Evolutionary conservation across 352 stramenopile genomes (phyloP).

Genomic region (Phytophthora melonis): DNA sequence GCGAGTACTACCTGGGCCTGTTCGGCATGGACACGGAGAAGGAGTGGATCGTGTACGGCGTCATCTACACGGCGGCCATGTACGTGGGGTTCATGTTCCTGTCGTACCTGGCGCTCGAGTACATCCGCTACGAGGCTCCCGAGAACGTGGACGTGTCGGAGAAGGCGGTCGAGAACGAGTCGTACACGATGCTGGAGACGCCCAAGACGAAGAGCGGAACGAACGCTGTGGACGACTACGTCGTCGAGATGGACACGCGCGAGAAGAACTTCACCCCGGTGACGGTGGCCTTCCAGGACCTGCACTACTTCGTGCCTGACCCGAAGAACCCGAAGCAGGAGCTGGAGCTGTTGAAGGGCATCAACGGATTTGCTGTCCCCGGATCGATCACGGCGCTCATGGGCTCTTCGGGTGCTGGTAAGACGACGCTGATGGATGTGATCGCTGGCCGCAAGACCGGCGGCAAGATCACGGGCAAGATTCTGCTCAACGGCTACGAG

Average conservation of each 20-base stretch:
- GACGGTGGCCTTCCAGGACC: slow-evolving; percentile 23
- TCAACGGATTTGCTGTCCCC: slow-evolving; percentile 8
- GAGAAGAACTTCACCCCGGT: slow-evolving; percentile 29
- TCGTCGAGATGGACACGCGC: slow-evolving; percentile 7
- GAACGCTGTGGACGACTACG: slow-evolving; percentile 1
- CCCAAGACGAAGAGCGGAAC: slow-evolving; percentile 21
- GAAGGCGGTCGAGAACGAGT: slow-evolving; percentile 15
- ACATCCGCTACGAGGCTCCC: slow-evolving; percentile 31
- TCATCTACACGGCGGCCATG: slow-evolving; percentile 45
- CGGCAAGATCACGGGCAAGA: background rate
- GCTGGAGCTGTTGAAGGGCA: slow-evolving; percentile 10
- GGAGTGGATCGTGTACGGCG: slow-evolving; percentile 46
- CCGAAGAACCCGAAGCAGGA: slow-evolving; percentile 11
- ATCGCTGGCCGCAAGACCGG: background rate
- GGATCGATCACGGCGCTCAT: background rate
- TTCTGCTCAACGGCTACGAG: slow-evolving; percentile 48
- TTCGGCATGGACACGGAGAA: slow-evolving; percentile 57
- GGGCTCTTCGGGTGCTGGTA: background rate
- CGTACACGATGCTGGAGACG: slow-evolving; percentile 25
- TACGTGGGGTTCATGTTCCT: slow-evolving; percentile 51
- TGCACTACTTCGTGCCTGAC: slow-evolving; percentile 20
- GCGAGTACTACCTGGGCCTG: slow-evolving; percentile 43
- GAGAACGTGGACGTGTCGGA: slow-evolving; percentile 41
- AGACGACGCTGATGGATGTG: background rate
- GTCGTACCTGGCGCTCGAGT: slow-evolving; percentile 40